A percentile compares a stretch with the other conserved stretches of the same genome.
These are phyloP conservation scores for Cryptococcus wingfieldii DNA, from an alignment of 1,284 basidiomycete genomes.

Conservation along the genomic window DNA sequence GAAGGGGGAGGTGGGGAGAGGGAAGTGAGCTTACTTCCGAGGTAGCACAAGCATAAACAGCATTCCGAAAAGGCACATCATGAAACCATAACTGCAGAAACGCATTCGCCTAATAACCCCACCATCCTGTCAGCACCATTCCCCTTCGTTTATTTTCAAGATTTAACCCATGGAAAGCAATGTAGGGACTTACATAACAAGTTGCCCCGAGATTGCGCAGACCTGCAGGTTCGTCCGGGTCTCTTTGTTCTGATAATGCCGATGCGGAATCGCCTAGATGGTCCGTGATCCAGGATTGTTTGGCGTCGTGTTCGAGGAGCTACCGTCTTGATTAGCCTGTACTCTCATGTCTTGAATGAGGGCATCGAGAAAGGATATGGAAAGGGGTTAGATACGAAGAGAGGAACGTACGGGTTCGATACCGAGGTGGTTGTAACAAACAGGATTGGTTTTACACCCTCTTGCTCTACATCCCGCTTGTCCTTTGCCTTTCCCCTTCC, in stretches of 20 bases:
- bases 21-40: constrained; percentile 52
- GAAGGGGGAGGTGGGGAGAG: constrained; percentile 51
- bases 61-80: constrained; percentile 61
- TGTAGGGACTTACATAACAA: constrained; percentile 60
- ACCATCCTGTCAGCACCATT: neutral
- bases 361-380: constrained; percentile 43
- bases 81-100: constrained; percentile 77
- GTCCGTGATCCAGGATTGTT: constrained; percentile 55
- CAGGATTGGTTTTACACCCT: constrained; percentile 66
- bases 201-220: constrained; percentile 90
- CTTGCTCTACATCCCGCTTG: constrained; percentile 57
- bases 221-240: constrained; percentile 63
- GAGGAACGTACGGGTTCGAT: constrained; percentile 54
- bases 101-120: constrained; percentile 60
- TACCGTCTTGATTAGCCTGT: constrained; percentile 8
- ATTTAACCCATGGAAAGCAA: neutral
- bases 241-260: constrained; percentile 51
- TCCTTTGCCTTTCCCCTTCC: constrained; percentile 15
- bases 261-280: constrained; percentile 52
- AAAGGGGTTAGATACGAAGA: no score
- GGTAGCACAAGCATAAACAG: constrained; percentile 57
- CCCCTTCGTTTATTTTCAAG: no score
- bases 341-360: constrained; percentile 54
- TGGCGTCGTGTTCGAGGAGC: constrained; percentile 58
- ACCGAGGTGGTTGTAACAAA: constrained; percentile 79